Evolutionary conservation across 1,284 basidiomycete genomes (phyloP).

Genomic region (Microbotryomycetes sp.): DNA sequence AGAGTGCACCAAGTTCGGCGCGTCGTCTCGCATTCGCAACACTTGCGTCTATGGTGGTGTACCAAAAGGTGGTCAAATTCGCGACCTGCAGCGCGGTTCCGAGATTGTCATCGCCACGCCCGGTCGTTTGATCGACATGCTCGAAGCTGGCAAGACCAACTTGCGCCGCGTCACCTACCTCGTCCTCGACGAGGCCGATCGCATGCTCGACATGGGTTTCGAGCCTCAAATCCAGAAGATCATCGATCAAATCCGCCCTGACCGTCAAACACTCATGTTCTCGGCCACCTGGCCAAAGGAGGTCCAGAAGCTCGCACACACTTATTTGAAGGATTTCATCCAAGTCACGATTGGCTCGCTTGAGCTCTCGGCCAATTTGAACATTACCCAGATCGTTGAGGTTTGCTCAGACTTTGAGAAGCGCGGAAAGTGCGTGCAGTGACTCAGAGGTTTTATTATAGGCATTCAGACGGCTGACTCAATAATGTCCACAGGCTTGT

Average conservation of each 20-base stretch:
- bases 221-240: constrained; percentile 99
- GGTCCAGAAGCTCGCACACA: constrained; percentile 92
- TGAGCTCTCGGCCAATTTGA: constrained; percentile 97
- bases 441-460: not conserved
- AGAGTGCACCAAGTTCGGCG: constrained; percentile 96
- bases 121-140: constrained; percentile 86
- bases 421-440: constrained; percentile 55
- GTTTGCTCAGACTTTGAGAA: constrained; percentile 98
- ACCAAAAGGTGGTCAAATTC: constrained; percentile 95
- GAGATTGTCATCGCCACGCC: constrained; percentile 94
- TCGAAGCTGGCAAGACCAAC: constrained; percentile 93
- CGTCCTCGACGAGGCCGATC: constrained; percentile 98
- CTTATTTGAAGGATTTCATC: constrained; percentile 92
- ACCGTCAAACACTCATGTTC: constrained; percentile 54
- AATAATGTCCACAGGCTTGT: constrained; percentile 52
- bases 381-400: constrained; percentile 92
- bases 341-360: constrained; percentile 99
- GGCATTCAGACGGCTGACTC: too few species aligned
- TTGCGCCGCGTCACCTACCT: constrained; percentile 92
- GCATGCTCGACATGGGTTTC: constrained; percentile 99
- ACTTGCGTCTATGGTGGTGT: constrained; percentile 98
- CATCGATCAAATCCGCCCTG: constrained; percentile 59
- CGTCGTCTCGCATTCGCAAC: constrained; percentile 94
- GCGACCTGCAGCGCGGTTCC: constrained; percentile 91
- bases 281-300: constrained; percentile 99